These are phyloP conservation scores for Globisporangium iwayamae DNA, from an alignment of 352 stramenopile genomes.

Conservation along the genomic window DNA sequence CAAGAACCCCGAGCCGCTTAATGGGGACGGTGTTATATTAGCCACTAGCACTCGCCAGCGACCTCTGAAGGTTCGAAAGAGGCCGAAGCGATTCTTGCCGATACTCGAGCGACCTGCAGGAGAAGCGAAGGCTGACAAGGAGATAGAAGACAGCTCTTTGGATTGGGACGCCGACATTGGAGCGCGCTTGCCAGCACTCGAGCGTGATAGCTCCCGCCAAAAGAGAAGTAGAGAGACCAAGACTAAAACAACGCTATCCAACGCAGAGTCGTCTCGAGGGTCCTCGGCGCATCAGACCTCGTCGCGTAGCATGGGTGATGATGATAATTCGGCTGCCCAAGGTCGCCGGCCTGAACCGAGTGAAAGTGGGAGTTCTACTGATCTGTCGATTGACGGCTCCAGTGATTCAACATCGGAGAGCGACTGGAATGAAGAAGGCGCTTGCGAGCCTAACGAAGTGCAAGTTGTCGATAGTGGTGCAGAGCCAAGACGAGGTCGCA, in stretches of 20 bases:
- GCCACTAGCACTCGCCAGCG: not conserved
- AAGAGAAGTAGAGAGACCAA: not conserved
- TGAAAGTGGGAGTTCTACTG: not conserved
- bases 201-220: too few species aligned
- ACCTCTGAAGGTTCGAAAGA: not conserved
- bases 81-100: slow-evolving; percentile 12
- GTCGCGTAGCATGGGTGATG: not conserved
- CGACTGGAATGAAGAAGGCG: not conserved
- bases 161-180: not conserved
- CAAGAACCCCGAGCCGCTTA: not conserved
- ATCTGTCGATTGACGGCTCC: not conserved
- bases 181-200: not conserved
- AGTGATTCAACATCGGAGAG: not conserved
- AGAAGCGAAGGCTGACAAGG: not conserved
- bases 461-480: not conserved
- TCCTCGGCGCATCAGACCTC: not conserved
- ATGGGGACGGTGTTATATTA: too few species aligned
- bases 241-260: too few species aligned
- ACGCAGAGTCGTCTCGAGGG: not conserved
- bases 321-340: not conserved
- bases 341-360: not conserved
- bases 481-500: not conserved
- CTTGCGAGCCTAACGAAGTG: not conserved
- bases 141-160: not conserved
- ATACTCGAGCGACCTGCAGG: slow-evolving; percentile 1